Percentiles rank a stretch among this genome's conserved stretches.
phyloP scores from a whole-genome alignment of 2,329 filamentous ascomycete genomes.

The Phialophora expanda region DNA sequence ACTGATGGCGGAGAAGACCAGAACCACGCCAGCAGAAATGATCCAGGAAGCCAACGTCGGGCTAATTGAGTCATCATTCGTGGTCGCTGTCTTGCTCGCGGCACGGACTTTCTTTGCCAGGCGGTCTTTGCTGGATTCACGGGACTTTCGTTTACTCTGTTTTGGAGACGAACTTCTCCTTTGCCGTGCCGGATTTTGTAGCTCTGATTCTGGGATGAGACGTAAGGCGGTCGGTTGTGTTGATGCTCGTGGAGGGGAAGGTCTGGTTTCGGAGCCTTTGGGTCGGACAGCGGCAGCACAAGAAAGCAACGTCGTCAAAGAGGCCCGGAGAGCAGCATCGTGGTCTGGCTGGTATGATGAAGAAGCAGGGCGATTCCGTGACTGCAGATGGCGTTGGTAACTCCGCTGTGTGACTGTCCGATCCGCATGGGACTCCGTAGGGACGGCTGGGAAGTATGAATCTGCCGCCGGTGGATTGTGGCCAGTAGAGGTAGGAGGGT shows the following conservation, averaged over 20 bases:
- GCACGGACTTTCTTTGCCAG: constrained; percentile 41
- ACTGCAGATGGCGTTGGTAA: constrained; percentile 34
- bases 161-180: constrained; percentile 37
- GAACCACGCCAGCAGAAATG: constrained; percentile 67
- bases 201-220: constrained; percentile 65
- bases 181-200: constrained; percentile 41
- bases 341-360: constrained; percentile 81
- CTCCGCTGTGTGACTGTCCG: constrained; percentile 39
- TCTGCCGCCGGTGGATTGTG: constrained; percentile 57
- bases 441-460: constrained; percentile 49
- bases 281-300: constrained; percentile 85
- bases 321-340: constrained; percentile 88
- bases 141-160: constrained; percentile 39
- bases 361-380: constrained; percentile 50
- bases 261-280: constrained; percentile 60
- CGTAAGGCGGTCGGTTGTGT: constrained; percentile 51
- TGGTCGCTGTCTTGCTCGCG: constrained; percentile 43
- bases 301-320: constrained; percentile 93
- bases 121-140: constrained; percentile 49
- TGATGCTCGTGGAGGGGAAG: constrained; percentile 33
- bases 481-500: constrained; percentile 71
- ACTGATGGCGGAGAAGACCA: constrained; percentile 67
- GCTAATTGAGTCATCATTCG: constrained; percentile 48
- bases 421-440: constrained; percentile 21
- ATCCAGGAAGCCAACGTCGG: constrained; percentile 70